These are phyloP conservation scores for Hanseniaspora lindneri DNA, from an alignment of 805 yeast genomes.

Conservation along the genomic window DNA sequence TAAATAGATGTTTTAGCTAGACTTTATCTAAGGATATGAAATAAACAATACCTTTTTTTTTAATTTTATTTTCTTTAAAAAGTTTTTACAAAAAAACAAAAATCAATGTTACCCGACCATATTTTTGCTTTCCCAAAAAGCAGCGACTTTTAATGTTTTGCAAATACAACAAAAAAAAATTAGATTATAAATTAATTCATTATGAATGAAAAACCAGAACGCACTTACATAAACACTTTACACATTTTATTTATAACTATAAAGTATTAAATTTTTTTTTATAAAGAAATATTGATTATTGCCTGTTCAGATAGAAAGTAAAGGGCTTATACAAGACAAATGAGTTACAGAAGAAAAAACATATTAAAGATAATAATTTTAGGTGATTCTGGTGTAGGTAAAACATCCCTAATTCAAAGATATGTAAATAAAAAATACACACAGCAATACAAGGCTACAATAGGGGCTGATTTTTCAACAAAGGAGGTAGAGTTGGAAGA, in stretches of 20 bases:
- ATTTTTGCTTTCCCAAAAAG: too few relatives aligned
- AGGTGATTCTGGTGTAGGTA: slow-evolving; percentile 97
- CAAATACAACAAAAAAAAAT: too few relatives aligned
- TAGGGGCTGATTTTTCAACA: slow-evolving; percentile 93
- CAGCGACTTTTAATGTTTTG: too few relatives aligned
- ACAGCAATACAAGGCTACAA: slow-evolving; percentile 93
- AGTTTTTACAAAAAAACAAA: background rate
- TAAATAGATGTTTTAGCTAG: too few relatives aligned
- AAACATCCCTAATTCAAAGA: slow-evolving; percentile 93
- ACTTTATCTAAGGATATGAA: too few relatives aligned
- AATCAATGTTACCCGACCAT: background rate
- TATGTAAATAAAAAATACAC: slow-evolving; percentile 89
- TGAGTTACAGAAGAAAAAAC: slow-evolving; percentile 48
- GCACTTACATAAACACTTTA: too few relatives aligned
- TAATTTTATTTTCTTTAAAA: too few relatives aligned
- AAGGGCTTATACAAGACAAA: background rate
- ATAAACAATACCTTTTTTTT: too few relatives aligned
- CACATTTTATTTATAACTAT: too few relatives aligned
- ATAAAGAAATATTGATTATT: background rate
- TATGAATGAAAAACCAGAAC: too few relatives aligned
- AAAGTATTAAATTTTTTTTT: too few relatives aligned
- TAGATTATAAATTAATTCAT: too few relatives aligned
- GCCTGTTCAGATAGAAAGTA: background rate
- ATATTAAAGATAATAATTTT: slow-evolving; percentile 76
- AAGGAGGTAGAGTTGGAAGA: slow-evolving; percentile 82